Evolutionary conservation across 352 stramenopile species (phyloP).

Genomic region (Phytophthora sansomeana): DNA sequence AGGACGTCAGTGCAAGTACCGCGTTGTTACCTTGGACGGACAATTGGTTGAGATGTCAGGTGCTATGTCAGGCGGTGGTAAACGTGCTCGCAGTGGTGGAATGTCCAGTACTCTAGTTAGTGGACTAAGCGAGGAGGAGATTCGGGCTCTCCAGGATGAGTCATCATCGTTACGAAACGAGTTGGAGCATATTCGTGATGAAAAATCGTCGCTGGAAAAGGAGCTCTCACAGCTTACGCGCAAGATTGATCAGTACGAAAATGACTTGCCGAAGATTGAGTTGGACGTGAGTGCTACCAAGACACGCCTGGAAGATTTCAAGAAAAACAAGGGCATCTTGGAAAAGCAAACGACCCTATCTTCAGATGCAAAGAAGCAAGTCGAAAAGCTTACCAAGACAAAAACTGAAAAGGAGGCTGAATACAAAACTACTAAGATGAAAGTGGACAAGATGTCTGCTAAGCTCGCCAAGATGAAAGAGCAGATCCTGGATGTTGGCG

Average conservation of each 20-base stretch:
- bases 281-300: slow-evolving; percentile 82
- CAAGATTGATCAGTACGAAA: slow-evolving; percentile 90
- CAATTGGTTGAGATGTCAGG: slow-evolving; percentile 99
- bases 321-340: slow-evolving; percentile 70
- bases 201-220: slow-evolving; percentile 78
- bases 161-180: slow-evolving; percentile 57
- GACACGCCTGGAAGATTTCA: slow-evolving; percentile 69
- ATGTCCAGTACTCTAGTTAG: slow-evolving; percentile 89
- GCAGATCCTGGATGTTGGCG: slow-evolving; percentile 95
- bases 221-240: slow-evolving; percentile 88
- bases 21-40: slow-evolving; percentile 98
- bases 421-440: slow-evolving; percentile 71
- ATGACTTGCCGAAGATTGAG: slow-evolving; percentile 91
- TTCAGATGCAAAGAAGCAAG: slow-evolving; percentile 88
- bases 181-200: slow-evolving; percentile 66
- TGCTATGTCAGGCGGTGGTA: slow-evolving; percentile 99
- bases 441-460: slow-evolving; percentile 73
- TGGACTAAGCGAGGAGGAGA: slow-evolving; percentile 67
- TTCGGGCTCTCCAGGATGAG: slow-evolving; percentile 66
- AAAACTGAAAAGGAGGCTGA: slow-evolving; percentile 92
- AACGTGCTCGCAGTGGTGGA: slow-evolving; percentile 90
- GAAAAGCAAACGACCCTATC: slow-evolving; percentile 90
- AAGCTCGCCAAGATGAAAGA: slow-evolving; percentile 94
- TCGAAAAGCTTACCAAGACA: slow-evolving; percentile 82
- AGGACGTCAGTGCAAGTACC: slow-evolving; percentile 93